phyloP scores from a whole-genome alignment of 2,329 filamentous ascomycete genomes.

The Diplodia seriata region DNA sequence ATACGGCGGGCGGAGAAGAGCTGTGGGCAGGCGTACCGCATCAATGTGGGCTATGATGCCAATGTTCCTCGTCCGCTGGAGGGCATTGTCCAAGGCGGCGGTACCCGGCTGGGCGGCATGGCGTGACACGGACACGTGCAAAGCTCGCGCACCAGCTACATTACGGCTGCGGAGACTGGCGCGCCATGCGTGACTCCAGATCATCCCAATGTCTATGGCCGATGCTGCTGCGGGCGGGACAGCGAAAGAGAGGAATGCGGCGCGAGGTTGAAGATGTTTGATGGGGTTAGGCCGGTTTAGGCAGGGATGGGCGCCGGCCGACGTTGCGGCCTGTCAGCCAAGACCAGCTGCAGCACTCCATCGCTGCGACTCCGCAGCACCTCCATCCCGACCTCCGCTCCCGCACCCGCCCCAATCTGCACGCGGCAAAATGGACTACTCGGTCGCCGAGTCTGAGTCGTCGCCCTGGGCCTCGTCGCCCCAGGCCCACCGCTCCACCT shows the following conservation, averaged over 20 bases:
- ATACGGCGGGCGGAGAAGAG: neutral
- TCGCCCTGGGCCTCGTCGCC: slow-evolving; percentile 72
- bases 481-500: slow-evolving; percentile 57
- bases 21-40: slow-evolving; percentile 63
- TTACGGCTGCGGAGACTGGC: slow-evolving; percentile 20
- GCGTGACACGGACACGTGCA: slow-evolving; percentile 12
- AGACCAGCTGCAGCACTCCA: slow-evolving; percentile 20
- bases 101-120: slow-evolving; percentile 34
- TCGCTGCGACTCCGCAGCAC: slow-evolving; percentile 13
- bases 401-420: slow-evolving; percentile 14
- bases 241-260: neutral
- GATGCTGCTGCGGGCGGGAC: neutral
- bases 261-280: slow-evolving; percentile 19
- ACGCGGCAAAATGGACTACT: slow-evolving; percentile 67
- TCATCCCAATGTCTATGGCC: slow-evolving; percentile 16
- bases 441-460: slow-evolving; percentile 59
- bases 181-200: slow-evolving; percentile 21
- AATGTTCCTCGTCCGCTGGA: slow-evolving; percentile 83
- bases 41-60: slow-evolving; percentile 99
- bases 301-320: slow-evolving; percentile 23
- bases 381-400: slow-evolving; percentile 13
- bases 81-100: slow-evolving; percentile 35
- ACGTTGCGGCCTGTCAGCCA: slow-evolving; percentile 25
- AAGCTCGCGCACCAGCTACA: slow-evolving; percentile 16
- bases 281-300: slow-evolving; percentile 18